phyloP scores from a whole-genome alignment of 441 rosid genomes.

The Eruca vesicaria region DNA sequence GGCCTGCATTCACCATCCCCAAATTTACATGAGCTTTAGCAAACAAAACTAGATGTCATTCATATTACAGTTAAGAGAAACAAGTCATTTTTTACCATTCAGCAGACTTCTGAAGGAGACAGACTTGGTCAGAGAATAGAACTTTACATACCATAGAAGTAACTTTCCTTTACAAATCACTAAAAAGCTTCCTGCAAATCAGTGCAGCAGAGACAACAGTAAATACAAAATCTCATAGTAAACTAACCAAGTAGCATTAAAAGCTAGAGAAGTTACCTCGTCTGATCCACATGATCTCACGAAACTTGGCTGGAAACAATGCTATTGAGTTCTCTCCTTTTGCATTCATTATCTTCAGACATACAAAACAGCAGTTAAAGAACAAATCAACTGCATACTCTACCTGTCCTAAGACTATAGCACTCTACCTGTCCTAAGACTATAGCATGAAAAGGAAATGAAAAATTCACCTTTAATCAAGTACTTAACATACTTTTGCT shows the following conservation, averaged over 20 bases:
- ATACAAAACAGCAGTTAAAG: neutral
- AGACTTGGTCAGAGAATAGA: conserved; percentile 69
- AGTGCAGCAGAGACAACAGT: too few relatives aligned
- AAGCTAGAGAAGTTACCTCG: conserved; percentile 42
- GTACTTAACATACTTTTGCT: neutral
- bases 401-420: neutral
- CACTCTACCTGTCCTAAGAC: too few relatives aligned
- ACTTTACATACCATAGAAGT: conserved; percentile 86
- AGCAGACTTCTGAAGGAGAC: too few relatives aligned
- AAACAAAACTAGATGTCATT: neutral
- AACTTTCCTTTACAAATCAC: conserved; percentile 87
- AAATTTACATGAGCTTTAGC: neutral
- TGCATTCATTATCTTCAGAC: conserved; percentile 68
- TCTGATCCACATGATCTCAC: conserved; percentile 88
- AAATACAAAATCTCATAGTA: too few relatives aligned
- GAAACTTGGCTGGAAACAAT: conserved; percentile 85
- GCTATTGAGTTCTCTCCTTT: conserved; percentile 74
- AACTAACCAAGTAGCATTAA: too few relatives aligned
- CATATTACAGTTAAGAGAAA: neutral
- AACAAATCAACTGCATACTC: neutral
- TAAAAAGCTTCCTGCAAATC: too few relatives aligned
- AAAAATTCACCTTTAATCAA: conserved; percentile 5
- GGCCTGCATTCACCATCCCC: conserved; percentile 59
- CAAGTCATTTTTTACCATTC: conserved; percentile 54
- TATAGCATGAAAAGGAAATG: neutral